Evolutionary conservation across 257 asterid species (phyloP).

Genomic region (Forsythia viridissima): DNA sequence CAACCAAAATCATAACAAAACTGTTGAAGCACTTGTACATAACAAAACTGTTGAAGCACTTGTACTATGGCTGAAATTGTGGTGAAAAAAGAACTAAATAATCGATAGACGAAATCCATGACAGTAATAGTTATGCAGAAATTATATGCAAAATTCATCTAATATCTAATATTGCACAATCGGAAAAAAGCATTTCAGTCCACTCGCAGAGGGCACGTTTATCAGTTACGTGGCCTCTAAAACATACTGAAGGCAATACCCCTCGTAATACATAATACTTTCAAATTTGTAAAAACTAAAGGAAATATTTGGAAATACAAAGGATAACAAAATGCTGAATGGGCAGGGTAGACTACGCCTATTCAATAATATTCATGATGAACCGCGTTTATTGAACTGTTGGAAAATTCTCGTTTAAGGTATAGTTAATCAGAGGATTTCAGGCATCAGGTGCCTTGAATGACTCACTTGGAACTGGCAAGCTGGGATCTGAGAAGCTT

Average conservation of each 20-base stretch:
- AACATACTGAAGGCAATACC: not conserved
- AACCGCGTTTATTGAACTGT: constrained; percentile 19
- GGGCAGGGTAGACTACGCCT: constrained; percentile 16
- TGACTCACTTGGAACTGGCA: constrained; percentile 48
- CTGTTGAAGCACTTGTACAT: not conserved
- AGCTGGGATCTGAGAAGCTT: constrained; percentile 58
- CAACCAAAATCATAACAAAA: no score
- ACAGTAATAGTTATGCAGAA: not conserved
- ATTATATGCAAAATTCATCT: not conserved
- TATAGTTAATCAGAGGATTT: not conserved
- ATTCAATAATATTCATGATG: not conserved
- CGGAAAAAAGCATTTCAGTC: not conserved
- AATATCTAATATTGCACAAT: not conserved
- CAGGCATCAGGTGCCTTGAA: not conserved
- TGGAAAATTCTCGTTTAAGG: constrained; percentile 6
- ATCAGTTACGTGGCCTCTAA: not conserved
- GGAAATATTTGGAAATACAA: not conserved
- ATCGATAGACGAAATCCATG: not conserved
- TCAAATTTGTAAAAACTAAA: not conserved
- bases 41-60: not conserved
- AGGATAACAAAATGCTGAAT: constrained; percentile 13
- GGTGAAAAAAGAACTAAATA: no score
- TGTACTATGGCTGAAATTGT: not conserved
- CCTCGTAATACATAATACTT: not conserved
- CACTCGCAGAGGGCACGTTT: not conserved